Base-by-base conservation (phyloP, 257 asterid species). In the Sherardia arvensis region DNA sequence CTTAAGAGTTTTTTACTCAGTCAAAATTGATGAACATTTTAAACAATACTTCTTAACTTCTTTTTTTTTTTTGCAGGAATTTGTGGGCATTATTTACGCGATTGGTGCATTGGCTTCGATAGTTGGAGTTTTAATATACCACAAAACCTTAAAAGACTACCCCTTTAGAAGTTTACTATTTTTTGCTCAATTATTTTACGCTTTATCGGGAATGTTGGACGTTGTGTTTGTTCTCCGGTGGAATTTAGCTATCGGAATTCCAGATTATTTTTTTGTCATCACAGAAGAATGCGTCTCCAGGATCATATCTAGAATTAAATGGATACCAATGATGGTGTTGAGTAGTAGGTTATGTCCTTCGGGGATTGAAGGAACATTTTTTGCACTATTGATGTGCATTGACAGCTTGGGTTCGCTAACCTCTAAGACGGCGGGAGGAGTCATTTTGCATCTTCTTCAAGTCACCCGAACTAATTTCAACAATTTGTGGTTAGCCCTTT, bases 321-420 rank as follows among this genome's bases (percentile, higher is more conserved):
- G 95, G 95, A 87, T 87, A 85, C 95, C 95, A 0, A 82, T 85
- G 85, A 66, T 85, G 72, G 90, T 85, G 0, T 69, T 87, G 57
- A 85, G 95, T 55, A 83, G 90, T 9, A 83, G 81, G 54, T 70
- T 87, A 2, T 83, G 83, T 53, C 93, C 87, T 33, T 18, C 64
- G 21, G 95, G 95, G 34, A 87, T 87, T 17, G 93, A 87, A 74
- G 95, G 93, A 45, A 85, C 88, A 0, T 87, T 85, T 61, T 87
- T 87, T 25, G 88, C 94, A 0, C 72, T 87, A 22, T 62, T 87
- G 66, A 87, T 83, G 88, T 79, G 88, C 71, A 85, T 85, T 25
- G 94, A 83, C 56, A 86, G 87, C 60, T 68, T 83, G 4, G 90
- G 90, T 0, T 22, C 76, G 3, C 85, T 87, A 6, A 74, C 81